Conservation (phyloP, 78 protist genomes). For the Capsaspora owczarzaki region DNA sequence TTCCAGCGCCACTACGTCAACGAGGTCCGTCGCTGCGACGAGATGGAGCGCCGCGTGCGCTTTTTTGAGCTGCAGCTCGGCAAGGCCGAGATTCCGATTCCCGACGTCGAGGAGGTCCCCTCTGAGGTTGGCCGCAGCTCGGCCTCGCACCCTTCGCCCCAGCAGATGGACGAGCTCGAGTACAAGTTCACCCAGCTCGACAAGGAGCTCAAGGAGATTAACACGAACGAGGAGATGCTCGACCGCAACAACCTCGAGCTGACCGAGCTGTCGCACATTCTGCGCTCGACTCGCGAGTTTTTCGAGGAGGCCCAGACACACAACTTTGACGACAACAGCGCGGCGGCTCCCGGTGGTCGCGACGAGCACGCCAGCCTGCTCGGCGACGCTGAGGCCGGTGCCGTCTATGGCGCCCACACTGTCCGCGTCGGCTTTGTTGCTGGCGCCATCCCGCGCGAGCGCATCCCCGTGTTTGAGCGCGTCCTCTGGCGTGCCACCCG, state of each 20-base stretch:
- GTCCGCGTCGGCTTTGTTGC: conserved; percentile 42
- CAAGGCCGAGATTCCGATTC: background rate
- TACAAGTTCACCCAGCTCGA: background rate
- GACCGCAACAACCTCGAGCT: conserved; percentile 42
- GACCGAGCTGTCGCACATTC: conserved; percentile 51
- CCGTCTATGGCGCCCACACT: too few relatives aligned
- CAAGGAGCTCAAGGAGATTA: conserved; percentile 34
- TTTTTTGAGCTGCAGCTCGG: conserved; percentile 17
- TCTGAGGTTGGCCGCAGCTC: background rate
- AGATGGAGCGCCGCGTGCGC: conserved; percentile 78
- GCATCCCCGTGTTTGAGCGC: conserved; percentile 57
- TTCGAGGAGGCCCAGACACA: conserved; percentile 36
- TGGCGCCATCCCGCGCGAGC: conserved; percentile 55
- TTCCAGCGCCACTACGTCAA: conserved; percentile 77
- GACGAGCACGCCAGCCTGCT: too few relatives aligned
- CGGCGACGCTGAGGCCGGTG: too few relatives aligned
- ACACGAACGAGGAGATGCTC: conserved; percentile 53
- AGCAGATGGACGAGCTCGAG: conserved; percentile 9
- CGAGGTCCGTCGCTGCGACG: conserved; percentile 80
- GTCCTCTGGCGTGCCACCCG: conserved; percentile 76
- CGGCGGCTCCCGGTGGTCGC: too few relatives aligned
- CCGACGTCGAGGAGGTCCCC: too few relatives aligned
- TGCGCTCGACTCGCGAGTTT: conserved; percentile 46
- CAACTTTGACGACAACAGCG: background rate
- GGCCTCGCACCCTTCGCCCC: background rate